Evolutionary conservation across 1,284 basidiomycete genomes (phyloP), one percentile per base, ranked within the genome.

Genomic region (Tetrapyrgos nigripes): DNA sequence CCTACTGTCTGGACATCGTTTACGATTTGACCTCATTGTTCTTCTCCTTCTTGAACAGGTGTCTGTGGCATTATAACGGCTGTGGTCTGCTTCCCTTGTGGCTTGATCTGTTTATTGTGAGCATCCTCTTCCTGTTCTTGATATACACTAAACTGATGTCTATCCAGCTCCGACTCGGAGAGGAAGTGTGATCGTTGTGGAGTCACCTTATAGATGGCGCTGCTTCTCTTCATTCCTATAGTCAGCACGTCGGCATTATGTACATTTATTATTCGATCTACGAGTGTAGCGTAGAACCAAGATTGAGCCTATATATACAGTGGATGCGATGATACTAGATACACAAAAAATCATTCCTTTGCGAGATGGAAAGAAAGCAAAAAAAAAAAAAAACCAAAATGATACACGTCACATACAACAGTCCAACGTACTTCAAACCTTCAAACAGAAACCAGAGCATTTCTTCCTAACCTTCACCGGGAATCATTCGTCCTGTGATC

Each of bases 401-500:
- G n/a, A 53, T 27, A 19, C 17, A 33, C 40, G 24, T 13, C n/a
- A 31, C 26, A 37, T 37, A 24, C 19, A n/a, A 29, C 17, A 35
- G 19, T 23, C 8, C 24, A 8, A 46, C n/a, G 9, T 23, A 46
- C 8, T 10, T 19, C 44, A 5, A 19, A 19, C 17, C 43, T 9
- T 29, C 23, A 52, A 61, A 17, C 60, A 52, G 67, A 71, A 73
- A 11, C 65, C 62, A 1, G 71, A 72, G 10, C 72, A 5, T 45
- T n/a, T n/a, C n/a, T n/a, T n/a, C n/a, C n/a, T n/a, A n/a, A n/a
- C n/a, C 37, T 40, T 11, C 14, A 4, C 6, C 58, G 44, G 78
- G 76, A 8, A 86, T 66, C 37, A 80, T 66, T 48, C 83, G 72
- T 2, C 86, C 84, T 8, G 83, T 78, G 63, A 92, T 83, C 40